Evolutionary conservation across 805 yeast species (phyloP), one percentile per base, ranked within the genome.

Genomic region (Vanderwaltozyma verrucispora): DNA sequence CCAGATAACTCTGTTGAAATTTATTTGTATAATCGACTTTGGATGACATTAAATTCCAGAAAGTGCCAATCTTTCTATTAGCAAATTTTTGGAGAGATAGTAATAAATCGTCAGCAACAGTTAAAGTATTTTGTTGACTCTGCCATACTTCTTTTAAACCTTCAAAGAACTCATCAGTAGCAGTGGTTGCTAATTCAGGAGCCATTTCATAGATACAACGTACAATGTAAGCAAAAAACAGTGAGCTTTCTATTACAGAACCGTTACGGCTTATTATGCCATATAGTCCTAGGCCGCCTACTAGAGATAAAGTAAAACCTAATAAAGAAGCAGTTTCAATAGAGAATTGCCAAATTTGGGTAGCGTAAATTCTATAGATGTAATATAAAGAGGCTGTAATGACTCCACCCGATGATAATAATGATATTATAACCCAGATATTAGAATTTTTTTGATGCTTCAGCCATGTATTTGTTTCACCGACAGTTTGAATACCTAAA

Each of bases 151-250:
- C 60, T 30, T 66, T 59, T 16, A 67, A 56, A 24, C 65, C 39
- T n/a, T 57, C 55, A 21, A 63, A 51, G 36, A 68, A 61, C 48
- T 67, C 72, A 28, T 56, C 59, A 23, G 68, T 65, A 0, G 72
- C 71, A 23, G 64, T 65, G 37, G 75, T 74, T 7, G 88, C 80
- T 45, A 89, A 70, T 48, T 83, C 87, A 1, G 97, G 96, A 50
- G 89, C 86, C 3, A 95, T 77, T 54, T 88, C 94, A 59, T 92
- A 92, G 43, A 88, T 76, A 50, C 95, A 86, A 54, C 94, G 82
- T 21, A 92, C 95, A 43, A 89, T 79, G 60, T 92, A 92, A 8
- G 94, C 89, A 54, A 87, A 78, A 50, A 92, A 69, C 40, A 89
- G 63, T 11, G 95, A 81, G 24, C 87, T 74, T 60, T 92, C 98